Conservation (phyloP, 805 yeast species). For the Yarrowia phangngaensis region DNA sequence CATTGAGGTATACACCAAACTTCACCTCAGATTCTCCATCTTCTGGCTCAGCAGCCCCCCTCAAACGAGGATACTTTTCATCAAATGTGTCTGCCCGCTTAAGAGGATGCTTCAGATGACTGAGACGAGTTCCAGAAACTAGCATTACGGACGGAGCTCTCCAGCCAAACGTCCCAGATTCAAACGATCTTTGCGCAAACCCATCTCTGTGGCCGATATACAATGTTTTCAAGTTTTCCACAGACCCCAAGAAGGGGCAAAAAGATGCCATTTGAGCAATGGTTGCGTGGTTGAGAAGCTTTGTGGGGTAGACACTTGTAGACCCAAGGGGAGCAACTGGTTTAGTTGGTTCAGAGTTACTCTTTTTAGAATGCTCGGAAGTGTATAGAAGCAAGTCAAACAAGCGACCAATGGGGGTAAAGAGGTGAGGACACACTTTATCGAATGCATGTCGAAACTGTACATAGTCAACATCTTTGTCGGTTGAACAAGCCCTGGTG, state of each 20-base stretch:
- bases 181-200: conserved; percentile 82
- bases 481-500: conserved; percentile 9
- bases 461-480: conserved; percentile 1
- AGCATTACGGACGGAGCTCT: conserved; percentile 75
- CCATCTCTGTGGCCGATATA: conserved; percentile 76
- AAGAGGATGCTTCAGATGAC: not conserved
- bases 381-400: conserved; percentile 46
- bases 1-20: conserved; percentile 60
- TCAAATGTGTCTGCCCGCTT: conserved; percentile 22
- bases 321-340: not conserved
- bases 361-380: conserved; percentile 27
- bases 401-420: conserved; percentile 46
- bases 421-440: conserved; percentile 41
- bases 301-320: conserved; percentile 36
- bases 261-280: conserved; percentile 45
- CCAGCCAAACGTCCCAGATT: conserved; percentile 83
- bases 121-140: conserved; percentile 54
- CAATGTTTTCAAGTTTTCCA: conserved; percentile 48
- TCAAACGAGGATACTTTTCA: conserved; percentile 28
- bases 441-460: conserved; percentile 31
- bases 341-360: conserved; percentile 24
- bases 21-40: conserved; percentile 39
- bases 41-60: conserved; percentile 21
- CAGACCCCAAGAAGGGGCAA: conserved; percentile 35
- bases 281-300: conserved; percentile 42